Evolutionary conservation across 371 early-diverging fungal species (phyloP).

Genomic region (Actinomortierella ambigua): DNA sequence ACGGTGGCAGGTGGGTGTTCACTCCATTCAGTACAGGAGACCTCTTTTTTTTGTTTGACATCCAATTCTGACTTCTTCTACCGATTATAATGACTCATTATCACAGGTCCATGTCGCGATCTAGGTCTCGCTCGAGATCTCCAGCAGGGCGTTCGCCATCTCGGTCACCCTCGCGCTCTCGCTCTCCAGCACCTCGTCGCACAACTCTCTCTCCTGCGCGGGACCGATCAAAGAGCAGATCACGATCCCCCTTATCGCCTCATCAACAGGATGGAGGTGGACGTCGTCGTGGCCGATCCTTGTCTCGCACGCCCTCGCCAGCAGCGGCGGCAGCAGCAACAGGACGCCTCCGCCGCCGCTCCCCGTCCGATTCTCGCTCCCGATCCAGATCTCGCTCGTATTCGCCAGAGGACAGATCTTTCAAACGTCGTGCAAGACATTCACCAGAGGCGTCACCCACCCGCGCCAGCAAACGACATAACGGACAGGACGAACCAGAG

Average conservation of each 20-base stretch:
- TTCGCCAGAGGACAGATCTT: conserved; percentile 17
- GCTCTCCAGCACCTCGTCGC: conserved; percentile 10
- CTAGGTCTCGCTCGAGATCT: conserved; percentile 14
- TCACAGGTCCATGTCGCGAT: conserved; percentile 27
- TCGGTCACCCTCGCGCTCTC: conserved; percentile 11
- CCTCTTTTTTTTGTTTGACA: not conserved
- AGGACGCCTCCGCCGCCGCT: not conserved
- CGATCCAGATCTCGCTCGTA: conserved; percentile 12
- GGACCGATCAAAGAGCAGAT: conserved; percentile 3
- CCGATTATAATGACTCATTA: conserved; percentile 6
- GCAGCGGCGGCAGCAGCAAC: too few species aligned
- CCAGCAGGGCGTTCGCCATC: not conserved
- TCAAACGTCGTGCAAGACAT: conserved; percentile 22
- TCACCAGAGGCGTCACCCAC: conserved; percentile 29
- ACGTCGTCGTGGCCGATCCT: not conserved
- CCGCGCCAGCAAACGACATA: conserved; percentile 8
- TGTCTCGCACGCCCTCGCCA: conserved; percentile 12
- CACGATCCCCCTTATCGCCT: not conserved
- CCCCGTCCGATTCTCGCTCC: not conserved
- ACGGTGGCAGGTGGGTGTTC: not conserved
- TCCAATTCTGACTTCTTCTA: not conserved
- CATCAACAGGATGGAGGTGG: not conserved
- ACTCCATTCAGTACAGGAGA: conserved; percentile 6
- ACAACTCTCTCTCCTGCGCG: not conserved
- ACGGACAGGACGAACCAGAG: conserved; percentile 1